Conservation (phyloP, 805 yeast species). For the Dipodascus albidus region DNA sequence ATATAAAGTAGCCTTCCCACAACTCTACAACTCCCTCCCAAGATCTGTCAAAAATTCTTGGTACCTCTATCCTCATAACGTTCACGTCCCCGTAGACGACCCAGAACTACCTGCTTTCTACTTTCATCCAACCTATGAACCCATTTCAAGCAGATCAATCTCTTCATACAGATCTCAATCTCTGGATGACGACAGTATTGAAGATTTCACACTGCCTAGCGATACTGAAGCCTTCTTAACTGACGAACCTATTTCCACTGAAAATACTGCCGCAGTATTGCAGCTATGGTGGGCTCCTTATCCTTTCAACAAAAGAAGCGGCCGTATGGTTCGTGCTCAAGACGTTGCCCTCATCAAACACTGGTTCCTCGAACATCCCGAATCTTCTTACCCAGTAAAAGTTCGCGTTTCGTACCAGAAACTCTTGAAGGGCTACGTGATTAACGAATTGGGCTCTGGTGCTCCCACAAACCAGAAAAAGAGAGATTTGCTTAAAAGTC, state of each 20-base stretch:
- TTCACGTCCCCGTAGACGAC: conserved; percentile 36
- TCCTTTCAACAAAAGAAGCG: conserved; percentile 73
- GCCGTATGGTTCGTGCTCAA: conserved; percentile 67
- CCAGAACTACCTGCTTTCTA: conserved; percentile 44
- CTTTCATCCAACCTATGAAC: conserved; percentile 44
- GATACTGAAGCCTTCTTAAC: conserved; percentile 29
- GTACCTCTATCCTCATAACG: conserved; percentile 55
- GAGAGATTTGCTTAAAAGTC: conserved; percentile 47
- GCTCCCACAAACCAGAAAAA: conserved; percentile 36
- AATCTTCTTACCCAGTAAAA: conserved; percentile 50
- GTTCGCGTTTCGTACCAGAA: conserved; percentile 84
- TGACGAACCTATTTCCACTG: conserved; percentile 34
- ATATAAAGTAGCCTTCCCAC: conserved; percentile 78
- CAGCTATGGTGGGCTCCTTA: conserved; percentile 69
- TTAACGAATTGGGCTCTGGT: conserved; percentile 52
- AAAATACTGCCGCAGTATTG: conserved; percentile 41
- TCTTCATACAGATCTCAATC: conserved; percentile 14
- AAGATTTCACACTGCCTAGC: conserved; percentile 31
- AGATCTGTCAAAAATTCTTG: conserved; percentile 48
- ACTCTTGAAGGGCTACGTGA: conserved; percentile 62
- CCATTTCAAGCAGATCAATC: conserved; percentile 30
- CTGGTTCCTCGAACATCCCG: conserved; percentile 68
- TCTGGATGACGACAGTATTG: conserved; percentile 26
- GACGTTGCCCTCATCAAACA: conserved; percentile 77
- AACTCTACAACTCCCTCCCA: conserved; percentile 67